These are phyloP conservation scores for Lathyrus sativus DNA, from an alignment of 306 rosid genomes.

Conservation along the genomic window DNA sequence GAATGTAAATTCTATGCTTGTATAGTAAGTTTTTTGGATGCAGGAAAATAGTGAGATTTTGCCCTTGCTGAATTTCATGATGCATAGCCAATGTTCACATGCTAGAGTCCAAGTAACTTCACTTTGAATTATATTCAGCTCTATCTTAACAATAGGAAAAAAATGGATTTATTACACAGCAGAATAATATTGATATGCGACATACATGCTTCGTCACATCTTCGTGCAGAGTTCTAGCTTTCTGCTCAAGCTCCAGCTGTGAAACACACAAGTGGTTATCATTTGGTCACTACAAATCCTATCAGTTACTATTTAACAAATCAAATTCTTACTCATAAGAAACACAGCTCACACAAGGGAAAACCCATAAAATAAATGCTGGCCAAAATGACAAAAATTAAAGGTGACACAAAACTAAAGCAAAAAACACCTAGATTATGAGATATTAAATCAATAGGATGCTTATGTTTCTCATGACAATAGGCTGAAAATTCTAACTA, in stretches of 20 bases:
- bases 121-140: conserved; percentile 21
- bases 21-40: neutral
- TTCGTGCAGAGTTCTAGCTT: conserved; percentile 71
- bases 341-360: conserved; percentile 30
- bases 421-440: neutral
- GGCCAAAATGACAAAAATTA: neutral
- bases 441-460: conserved; percentile 4
- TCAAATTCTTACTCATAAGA: conserved; percentile 19
- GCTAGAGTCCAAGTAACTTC: conserved; percentile 16
- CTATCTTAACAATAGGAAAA: neutral
- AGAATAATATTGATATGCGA: conserved; percentile 28
- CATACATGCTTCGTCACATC: conserved; percentile 71
- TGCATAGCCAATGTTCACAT: conserved; percentile 11
- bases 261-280: conserved; percentile 39
- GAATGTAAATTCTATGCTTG: conserved; percentile 21
- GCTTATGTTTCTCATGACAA: conserved; percentile 20
- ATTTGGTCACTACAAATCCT: conserved; percentile 34
- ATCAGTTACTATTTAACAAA: conserved; percentile 15
- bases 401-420: neutral
- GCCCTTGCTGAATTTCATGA: conserved; percentile 28
- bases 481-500: too few relatives aligned
- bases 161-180: conserved; percentile 30
- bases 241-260: conserved; percentile 75
- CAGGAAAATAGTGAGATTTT: conserved; percentile 22
- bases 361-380: neutral